Percentiles rank a stretch among this genome's conserved stretches.
phyloP scores from a whole-genome alignment of 495 filamentous ascomycete genomes.

The Daldinia loculata region DNA sequence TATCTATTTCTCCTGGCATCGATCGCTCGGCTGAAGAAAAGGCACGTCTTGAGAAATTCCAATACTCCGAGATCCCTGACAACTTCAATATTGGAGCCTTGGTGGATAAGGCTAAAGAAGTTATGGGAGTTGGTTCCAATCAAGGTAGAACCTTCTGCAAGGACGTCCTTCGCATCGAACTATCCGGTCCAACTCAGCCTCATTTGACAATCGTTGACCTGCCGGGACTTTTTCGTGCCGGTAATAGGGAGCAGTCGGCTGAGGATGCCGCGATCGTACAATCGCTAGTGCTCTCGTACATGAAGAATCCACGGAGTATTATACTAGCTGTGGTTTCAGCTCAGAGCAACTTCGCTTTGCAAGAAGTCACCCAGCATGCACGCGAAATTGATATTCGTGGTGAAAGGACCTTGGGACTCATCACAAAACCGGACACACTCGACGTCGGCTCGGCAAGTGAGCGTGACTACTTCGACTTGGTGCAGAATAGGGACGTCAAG shows the following conservation, averaged over 20 bases:
- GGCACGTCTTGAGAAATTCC: constrained; percentile 36
- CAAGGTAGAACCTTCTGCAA: constrained; percentile 61
- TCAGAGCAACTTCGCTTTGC: constrained; percentile 68
- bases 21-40: constrained; percentile 38
- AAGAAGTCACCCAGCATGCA: constrained; percentile 74
- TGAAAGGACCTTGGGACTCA: constrained; percentile 80
- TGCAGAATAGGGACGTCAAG: constrained; percentile 66
- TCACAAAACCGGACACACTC: constrained; percentile 83
- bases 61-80: constrained; percentile 42
- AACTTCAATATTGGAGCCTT: constrained; percentile 50
- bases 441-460: constrained; percentile 59
- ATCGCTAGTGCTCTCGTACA: constrained; percentile 66
- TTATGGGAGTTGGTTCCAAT: constrained; percentile 60
- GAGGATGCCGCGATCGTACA: constrained; percentile 61
- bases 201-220: constrained; percentile 76
- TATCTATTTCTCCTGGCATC: constrained; percentile 56
- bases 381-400: constrained; percentile 78
- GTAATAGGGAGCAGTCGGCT: constrained; percentile 58
- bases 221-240: constrained; percentile 68
- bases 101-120: constrained; percentile 59
- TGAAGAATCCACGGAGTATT: constrained; percentile 65
- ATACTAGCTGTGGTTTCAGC: constrained; percentile 73
- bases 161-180: constrained; percentile 75
- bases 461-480: constrained; percentile 59
- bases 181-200: constrained; percentile 68